These are phyloP conservation scores for Austropuccinia psidii DNA, from an alignment of 1,284 basidiomycete species.

Conservation along the genomic window DNA sequence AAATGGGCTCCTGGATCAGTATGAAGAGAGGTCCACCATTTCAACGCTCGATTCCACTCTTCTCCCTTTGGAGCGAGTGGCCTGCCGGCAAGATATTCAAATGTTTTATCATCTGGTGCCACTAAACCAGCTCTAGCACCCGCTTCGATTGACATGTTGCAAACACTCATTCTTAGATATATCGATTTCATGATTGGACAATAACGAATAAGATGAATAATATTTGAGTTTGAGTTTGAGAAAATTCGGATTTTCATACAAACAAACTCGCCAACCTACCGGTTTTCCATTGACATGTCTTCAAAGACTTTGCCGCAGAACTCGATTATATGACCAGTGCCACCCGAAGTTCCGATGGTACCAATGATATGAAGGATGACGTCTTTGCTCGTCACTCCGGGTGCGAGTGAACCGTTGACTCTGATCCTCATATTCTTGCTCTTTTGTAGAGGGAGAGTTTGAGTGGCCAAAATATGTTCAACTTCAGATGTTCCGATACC, in stretches of 20 bases:
- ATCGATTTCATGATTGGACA: not conserved
- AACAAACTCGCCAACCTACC: constrained; percentile 37
- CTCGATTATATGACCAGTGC: constrained; percentile 86
- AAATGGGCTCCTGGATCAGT: constrained; percentile 83
- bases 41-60: constrained; percentile 78
- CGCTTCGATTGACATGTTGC: constrained; percentile 97
- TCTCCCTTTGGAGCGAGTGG: constrained; percentile 76
- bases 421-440: constrained; percentile 92
- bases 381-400: constrained; percentile 89
- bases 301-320: constrained; percentile 87
- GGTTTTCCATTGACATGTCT: constrained; percentile 81
- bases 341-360: constrained; percentile 85
- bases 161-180: constrained; percentile 70
- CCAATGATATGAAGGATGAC: constrained; percentile 93
- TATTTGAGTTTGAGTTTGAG: not conserved
- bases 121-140: constrained; percentile 94
- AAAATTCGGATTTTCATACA: not conserved
- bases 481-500: constrained; percentile 96
- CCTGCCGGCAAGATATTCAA: constrained; percentile 73
- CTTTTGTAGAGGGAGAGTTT: constrained; percentile 84
- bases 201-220: not conserved
- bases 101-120: constrained; percentile 85
- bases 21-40: constrained; percentile 79
- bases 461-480: constrained; percentile 92
- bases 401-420: constrained; percentile 73